phyloP scores from a whole-genome alignment of 805 yeast species.

The Jamesozyma gamospora region DNA sequence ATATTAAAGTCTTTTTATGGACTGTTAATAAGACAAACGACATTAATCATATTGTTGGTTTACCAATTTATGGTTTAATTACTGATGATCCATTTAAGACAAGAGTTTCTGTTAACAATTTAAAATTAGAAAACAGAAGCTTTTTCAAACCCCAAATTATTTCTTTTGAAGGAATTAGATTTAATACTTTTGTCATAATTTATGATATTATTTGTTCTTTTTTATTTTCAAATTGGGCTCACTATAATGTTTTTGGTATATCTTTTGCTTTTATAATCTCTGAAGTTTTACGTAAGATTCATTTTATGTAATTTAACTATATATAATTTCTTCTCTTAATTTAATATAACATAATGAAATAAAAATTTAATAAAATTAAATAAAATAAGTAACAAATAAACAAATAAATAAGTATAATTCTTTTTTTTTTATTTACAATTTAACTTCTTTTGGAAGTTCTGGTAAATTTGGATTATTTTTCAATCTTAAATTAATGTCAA shows the following conservation, averaged over 20 bases:
- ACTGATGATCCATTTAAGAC: constrained; percentile 25
- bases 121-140: constrained; percentile 5
- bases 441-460: neutral
- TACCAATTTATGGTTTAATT: constrained; percentile 26
- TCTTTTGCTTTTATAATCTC: constrained; percentile 18
- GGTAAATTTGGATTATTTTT: constrained; percentile 2
- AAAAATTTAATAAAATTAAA: neutral
- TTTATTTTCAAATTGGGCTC: constrained; percentile 20
- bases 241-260: constrained; percentile 13
- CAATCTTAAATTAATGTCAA: neutral
- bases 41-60: constrained; percentile 20
- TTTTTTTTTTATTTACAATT: neutral
- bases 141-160: constrained; percentile 12
- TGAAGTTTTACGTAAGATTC: constrained; percentile 10
- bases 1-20: constrained; percentile 40
- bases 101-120: constrained; percentile 3
- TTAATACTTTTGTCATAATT: constrained; percentile 12
- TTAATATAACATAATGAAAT: neutral
- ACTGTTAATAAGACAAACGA: constrained; percentile 36
- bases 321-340: neutral
- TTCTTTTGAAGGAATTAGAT: constrained; percentile 20
- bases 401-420: constrained; percentile 1
- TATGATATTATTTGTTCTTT: constrained; percentile 14
- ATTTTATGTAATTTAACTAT: constrained; percentile 3
- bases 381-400: neutral